phyloP scores from a whole-genome alignment of 2,329 filamentous ascomycete genomes.

The Colletotrichum eremochloae region DNA sequence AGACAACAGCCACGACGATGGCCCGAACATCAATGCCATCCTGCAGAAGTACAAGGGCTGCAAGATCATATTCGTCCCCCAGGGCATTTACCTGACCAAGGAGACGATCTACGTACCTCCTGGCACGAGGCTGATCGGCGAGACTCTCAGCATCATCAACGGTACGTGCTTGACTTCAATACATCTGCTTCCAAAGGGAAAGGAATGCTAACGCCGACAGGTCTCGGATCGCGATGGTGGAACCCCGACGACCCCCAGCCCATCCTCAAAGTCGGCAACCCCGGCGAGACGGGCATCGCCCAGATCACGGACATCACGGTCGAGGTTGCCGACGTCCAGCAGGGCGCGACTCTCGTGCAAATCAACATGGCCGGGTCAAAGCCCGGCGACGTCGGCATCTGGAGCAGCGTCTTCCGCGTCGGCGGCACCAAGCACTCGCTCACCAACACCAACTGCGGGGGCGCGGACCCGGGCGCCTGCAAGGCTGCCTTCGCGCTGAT shows the following conservation, averaged over 20 bases:
- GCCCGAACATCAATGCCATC: constrained; percentile 49
- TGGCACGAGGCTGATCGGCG: constrained; percentile 66
- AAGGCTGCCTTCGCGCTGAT: constrained; percentile 63
- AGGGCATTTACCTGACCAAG: constrained; percentile 42
- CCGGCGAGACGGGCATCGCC: constrained; percentile 62
- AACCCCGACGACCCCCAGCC: constrained; percentile 58
- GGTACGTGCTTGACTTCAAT: not conserved
- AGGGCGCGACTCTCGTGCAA: constrained; percentile 57
- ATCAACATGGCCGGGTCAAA: constrained; percentile 62
- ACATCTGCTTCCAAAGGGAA: not conserved
- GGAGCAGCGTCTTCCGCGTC: constrained; percentile 60
- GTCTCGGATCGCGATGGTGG: constrained; percentile 60
- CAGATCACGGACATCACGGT: constrained; percentile 67
- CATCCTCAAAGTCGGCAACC: constrained; percentile 64
- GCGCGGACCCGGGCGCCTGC: constrained; percentile 53
- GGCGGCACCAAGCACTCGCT: constrained; percentile 59
- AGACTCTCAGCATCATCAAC: constrained; percentile 66
- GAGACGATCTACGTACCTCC: constrained; percentile 35
- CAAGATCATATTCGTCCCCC: constrained; percentile 58
- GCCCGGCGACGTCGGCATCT: constrained; percentile 65
- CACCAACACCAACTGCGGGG: constrained; percentile 54
- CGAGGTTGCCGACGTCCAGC: constrained; percentile 61
- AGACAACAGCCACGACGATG: constrained; percentile 55
- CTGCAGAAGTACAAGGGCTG: constrained; percentile 49
- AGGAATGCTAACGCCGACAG: constrained; percentile 43